Evolutionary conservation across 208 protist genomes (phyloP), one percentile per base, ranked within the genome.

Genomic region (Wallacemonas sp.): DNA sequence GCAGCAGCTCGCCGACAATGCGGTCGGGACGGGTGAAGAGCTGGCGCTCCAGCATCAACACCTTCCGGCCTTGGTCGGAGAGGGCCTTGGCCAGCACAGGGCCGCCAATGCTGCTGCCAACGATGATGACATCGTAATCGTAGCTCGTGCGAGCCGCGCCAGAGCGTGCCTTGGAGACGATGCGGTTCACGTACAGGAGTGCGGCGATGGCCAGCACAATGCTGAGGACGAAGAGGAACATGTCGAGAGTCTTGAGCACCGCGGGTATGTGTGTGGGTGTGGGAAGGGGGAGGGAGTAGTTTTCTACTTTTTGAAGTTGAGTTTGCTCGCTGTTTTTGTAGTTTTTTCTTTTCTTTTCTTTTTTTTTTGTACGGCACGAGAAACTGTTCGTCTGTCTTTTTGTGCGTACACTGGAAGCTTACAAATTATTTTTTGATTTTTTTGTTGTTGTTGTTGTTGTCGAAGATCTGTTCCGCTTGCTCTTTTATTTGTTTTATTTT

Each of bases 1-100:
- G 97, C 50, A 99, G 84, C 18, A 99, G 85, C 75, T 99, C 97
- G 38, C 97, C 97, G 26, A 98, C 86, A 65, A 99, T 98, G 63
- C 94, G 87, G 72, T 99, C 90, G 8, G 97, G 96, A 49, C 92
- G 87, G 20, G 72, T 89, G 73, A 93, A 96, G 25, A 98, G 75
- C 33, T 86, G 77, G 44, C 94, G 85, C 70, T 98, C 96, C 14
- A 98, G 64, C 44, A 97, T 55, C 16, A 97, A 62, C 18, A 98
- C 93, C 65, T 81, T 82, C 55, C 86, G 79, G 66, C 93, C 93
- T 67, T 96, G 79, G 50, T 79, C 78, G 2, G 88, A 92, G 23
- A 98, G 81, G 14, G 80, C 82, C 76, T 95, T 92, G 22, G 95
- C 87, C 50, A 97, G 32, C n/a, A 90, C 81, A n/a, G 89, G 79